Conservation (phyloP, 2,329 filamentous ascomycete species). For the Monosporascus sp. region DNA sequence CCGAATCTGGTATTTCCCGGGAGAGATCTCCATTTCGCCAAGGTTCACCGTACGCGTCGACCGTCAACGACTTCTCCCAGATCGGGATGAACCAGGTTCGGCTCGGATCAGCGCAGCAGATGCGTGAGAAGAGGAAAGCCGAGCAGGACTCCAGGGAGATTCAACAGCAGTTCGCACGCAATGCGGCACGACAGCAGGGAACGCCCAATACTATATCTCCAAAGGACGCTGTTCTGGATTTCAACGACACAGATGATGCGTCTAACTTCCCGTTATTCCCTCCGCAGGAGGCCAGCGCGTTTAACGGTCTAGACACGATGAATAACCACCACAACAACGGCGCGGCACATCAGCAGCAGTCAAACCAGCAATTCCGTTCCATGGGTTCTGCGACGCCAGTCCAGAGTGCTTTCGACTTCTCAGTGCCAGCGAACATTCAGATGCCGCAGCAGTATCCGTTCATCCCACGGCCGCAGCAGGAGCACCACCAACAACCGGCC, state of each 20-base stretch:
- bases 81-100: slow-evolving; percentile 26
- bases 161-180: slow-evolving; percentile 36
- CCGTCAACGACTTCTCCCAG: slow-evolving; percentile 39
- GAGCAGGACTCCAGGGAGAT: slow-evolving; percentile 50
- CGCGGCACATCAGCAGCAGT: slow-evolving; percentile 16
- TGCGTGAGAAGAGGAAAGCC: slow-evolving; percentile 57
- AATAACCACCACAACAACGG: slow-evolving; percentile 11
- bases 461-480: slow-evolving; percentile 31
- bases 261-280: slow-evolving; percentile 70
- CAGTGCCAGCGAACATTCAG: slow-evolving; percentile 33
- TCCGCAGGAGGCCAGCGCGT: slow-evolving; percentile 44
- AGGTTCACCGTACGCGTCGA: slow-evolving; percentile 56
- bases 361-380: slow-evolving; percentile 21
- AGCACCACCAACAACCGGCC: slow-evolving; percentile 18
- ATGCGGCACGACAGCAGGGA: slow-evolving; percentile 35
- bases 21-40: slow-evolving; percentile 79
- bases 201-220: slow-evolving; percentile 87
- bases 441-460: slow-evolving; percentile 25
- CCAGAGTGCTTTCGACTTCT: slow-evolving; percentile 26
- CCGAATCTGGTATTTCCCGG: slow-evolving; percentile 44
- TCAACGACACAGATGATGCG: slow-evolving; percentile 68
- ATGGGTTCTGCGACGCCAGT: slow-evolving; percentile 20
- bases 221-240: slow-evolving; percentile 85
- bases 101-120: slow-evolving; percentile 51
- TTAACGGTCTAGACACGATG: slow-evolving; percentile 19